Percentiles rank a stretch among this genome's conserved stretches.
Evolutionary conservation across 306 rosid species (phyloP).

Genomic region (Rosa persica): DNA sequence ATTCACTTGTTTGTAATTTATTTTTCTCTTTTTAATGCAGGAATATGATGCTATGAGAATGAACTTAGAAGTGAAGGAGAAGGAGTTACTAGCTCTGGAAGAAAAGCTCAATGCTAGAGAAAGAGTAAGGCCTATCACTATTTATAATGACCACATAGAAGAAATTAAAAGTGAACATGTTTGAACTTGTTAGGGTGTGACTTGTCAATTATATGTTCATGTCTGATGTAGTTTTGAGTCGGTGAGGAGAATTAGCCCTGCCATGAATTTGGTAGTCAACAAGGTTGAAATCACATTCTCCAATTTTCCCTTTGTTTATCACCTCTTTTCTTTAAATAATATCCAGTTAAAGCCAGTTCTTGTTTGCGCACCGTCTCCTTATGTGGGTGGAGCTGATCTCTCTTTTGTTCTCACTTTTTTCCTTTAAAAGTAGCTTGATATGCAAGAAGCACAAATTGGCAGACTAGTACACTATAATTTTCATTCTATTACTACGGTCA

Average conservation of each 20-base stretch:
- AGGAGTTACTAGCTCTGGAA: constrained; percentile 67
- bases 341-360: background rate
- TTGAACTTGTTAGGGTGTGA: background rate
- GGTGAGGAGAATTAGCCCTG: background rate
- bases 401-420: background rate
- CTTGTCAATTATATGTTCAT: background rate
- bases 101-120: constrained; percentile 75
- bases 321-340: background rate
- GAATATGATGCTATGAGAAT: constrained; percentile 59
- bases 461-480: background rate
- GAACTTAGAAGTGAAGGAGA: constrained; percentile 67
- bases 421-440: background rate
- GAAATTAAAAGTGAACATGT: background rate
- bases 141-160: background rate
- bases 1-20: constrained; percentile 22
- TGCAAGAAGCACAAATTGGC: background rate
- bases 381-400: background rate
- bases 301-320: background rate
- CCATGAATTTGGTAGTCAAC: background rate
- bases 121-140: constrained; percentile 50
- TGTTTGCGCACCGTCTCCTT: background rate
- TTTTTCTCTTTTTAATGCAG: constrained; percentile 44
- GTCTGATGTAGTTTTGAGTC: background rate
- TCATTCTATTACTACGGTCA: constrained; percentile 1
- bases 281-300: background rate